Percentiles rank a stretch among this genome's conserved stretches.
Evolutionary conservation across 2,329 filamentous ascomycete genomes (phyloP).

Genomic region (Fusarium concolor): DNA sequence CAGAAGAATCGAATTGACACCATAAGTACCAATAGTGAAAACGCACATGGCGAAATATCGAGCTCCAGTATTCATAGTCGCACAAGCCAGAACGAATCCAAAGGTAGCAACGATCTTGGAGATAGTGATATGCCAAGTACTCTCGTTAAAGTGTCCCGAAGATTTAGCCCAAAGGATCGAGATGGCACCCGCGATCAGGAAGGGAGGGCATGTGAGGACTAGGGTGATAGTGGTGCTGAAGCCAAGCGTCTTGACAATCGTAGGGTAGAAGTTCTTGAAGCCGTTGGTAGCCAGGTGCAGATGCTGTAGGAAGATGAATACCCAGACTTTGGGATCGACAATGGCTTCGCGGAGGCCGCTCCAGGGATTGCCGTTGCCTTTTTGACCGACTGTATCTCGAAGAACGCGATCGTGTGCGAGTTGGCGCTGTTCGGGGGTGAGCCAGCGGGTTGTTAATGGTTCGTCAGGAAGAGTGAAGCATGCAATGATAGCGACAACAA

Average conservation of each 20-base stretch:
- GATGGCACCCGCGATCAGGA: slow-evolving; percentile 54
- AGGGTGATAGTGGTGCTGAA: slow-evolving; percentile 62
- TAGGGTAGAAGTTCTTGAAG: slow-evolving; percentile 50
- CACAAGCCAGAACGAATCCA: slow-evolving; percentile 42
- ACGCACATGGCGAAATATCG: slow-evolving; percentile 51
- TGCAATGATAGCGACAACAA: slow-evolving; percentile 47
- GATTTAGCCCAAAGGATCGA: slow-evolving; percentile 40
- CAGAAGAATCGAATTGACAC: slow-evolving; percentile 58
- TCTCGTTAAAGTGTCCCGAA: slow-evolving; percentile 38
- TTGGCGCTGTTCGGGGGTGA: slow-evolving; percentile 53
- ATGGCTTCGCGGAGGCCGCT: slow-evolving; percentile 21
- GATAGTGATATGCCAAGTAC: slow-evolving; percentile 33
- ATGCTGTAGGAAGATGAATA: slow-evolving; percentile 39
- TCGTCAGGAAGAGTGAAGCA: slow-evolving; percentile 53
- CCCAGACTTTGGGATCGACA: slow-evolving; percentile 45
- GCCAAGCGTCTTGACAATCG: slow-evolving; percentile 59
- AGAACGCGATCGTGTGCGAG: slow-evolving; percentile 57
- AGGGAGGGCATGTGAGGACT: slow-evolving; percentile 63
- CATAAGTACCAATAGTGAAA: slow-evolving; percentile 51
- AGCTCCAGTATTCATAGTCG: slow-evolving; percentile 42
- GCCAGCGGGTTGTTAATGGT: slow-evolving; percentile 54
- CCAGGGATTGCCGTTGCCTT: slow-evolving; percentile 34
- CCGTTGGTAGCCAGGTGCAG: slow-evolving; percentile 44
- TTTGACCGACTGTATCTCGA: slow-evolving; percentile 33
- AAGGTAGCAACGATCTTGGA: slow-evolving; percentile 55